A percentile compares a stretch with the other conserved stretches of the same genome.
Evolutionary conservation across 2,329 filamentous ascomycete genomes (phyloP).

Genomic region (Cryphonectria japonica): DNA sequence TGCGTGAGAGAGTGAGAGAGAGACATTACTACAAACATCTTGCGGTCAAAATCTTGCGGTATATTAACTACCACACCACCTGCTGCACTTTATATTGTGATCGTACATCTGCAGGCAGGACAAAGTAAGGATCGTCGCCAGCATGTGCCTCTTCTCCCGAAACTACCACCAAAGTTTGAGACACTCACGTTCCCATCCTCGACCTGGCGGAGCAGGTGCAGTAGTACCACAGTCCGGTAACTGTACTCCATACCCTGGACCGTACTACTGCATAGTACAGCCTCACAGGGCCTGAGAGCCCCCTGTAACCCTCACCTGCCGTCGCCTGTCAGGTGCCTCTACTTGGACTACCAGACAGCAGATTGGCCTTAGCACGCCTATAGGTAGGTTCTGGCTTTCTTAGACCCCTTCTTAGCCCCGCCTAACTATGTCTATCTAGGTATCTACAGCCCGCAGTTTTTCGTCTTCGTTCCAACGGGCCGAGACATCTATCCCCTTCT

Average conservation of each 20-base stretch:
- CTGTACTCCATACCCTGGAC: neutral
- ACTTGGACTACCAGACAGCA: neutral
- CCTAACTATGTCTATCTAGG: conserved; percentile 8
- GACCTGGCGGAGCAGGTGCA: neutral
- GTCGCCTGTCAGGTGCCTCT: neutral
- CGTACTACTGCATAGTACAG: neutral
- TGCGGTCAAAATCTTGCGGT: neutral
- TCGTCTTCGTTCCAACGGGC: neutral
- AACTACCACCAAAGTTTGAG: neutral
- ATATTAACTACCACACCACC: neutral
- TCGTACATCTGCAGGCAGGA: neutral
- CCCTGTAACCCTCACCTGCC: neutral
- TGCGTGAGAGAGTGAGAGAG: no score
- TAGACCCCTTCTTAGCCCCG: neutral
- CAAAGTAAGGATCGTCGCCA: neutral
- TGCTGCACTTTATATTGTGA: neutral
- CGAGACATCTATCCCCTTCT: conserved; percentile 2
- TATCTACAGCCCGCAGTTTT: neutral
- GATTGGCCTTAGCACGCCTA: no score
- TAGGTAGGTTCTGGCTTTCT: neutral
- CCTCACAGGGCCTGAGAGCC: neutral
- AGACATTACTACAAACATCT: neutral
- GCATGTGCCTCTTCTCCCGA: neutral
- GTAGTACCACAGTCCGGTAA: conserved; percentile 1
- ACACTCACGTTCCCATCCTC: neutral